These are phyloP conservation scores for Epichloe bromicola DNA, from an alignment of 2,329 filamentous ascomycete species.

Conservation along the genomic window DNA sequence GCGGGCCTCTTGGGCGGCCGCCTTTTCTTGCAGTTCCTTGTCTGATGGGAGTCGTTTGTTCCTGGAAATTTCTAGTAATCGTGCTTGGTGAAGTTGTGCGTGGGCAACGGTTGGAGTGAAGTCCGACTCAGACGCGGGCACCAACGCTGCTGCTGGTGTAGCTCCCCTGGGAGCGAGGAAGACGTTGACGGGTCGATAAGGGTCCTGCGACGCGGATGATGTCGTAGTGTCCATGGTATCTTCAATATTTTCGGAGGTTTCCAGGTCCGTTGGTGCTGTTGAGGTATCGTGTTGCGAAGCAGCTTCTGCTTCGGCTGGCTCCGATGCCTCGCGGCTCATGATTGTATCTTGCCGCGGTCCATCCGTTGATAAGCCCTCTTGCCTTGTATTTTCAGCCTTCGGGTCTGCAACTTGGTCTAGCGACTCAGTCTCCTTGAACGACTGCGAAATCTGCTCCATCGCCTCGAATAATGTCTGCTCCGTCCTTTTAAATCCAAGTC, in stretches of 20 bases:
- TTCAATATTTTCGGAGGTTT: slow-evolving; percentile 2
- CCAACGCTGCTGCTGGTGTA: slow-evolving; percentile 62
- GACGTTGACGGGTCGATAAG: slow-evolving; percentile 47
- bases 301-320: background rate
- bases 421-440: slow-evolving; percentile 43
- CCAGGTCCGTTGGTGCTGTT: slow-evolving; percentile 10
- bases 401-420: slow-evolving; percentile 6
- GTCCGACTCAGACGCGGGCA: slow-evolving; percentile 55
- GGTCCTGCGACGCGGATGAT: slow-evolving; percentile 15
- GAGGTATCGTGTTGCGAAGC: slow-evolving; percentile 3
- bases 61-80: slow-evolving; percentile 45
- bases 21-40: slow-evolving; percentile 61
- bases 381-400: slow-evolving; percentile 3
- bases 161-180: slow-evolving; percentile 64
- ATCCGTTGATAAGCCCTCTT: background rate
- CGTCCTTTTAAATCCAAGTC: slow-evolving; percentile 63
- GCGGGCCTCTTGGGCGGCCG: slow-evolving; percentile 50
- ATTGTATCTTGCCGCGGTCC: slow-evolving; percentile 9
- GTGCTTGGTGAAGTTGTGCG: slow-evolving; percentile 60
- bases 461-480: slow-evolving; percentile 73
- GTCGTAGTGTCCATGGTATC: background rate
- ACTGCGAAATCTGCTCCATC: slow-evolving; percentile 65
- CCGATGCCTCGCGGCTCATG: slow-evolving; percentile 11
- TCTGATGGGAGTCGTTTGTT: slow-evolving; percentile 76
- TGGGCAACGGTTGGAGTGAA: slow-evolving; percentile 65